Evolutionary conservation across 2,329 filamentous ascomycete genomes (phyloP).

Genomic region (Didymellaceae sp.): DNA sequence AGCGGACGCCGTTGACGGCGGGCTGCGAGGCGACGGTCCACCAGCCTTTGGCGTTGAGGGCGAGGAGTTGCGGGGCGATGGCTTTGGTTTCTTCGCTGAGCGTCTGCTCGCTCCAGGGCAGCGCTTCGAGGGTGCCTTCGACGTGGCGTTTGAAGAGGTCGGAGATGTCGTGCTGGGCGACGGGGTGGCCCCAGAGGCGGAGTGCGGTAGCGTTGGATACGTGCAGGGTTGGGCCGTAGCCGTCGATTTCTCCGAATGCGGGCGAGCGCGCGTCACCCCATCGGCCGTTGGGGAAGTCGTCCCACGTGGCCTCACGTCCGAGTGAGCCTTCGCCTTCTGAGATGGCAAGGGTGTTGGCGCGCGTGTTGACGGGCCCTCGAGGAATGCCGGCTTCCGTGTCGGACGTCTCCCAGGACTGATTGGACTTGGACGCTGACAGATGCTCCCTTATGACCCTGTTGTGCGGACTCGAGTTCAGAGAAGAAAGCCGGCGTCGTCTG

Average conservation of each 20-base stretch:
- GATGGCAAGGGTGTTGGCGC: slow-evolving; percentile 87
- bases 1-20: slow-evolving; percentile 84
- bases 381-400: slow-evolving; percentile 81
- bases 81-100: slow-evolving; percentile 81
- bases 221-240: slow-evolving; percentile 96
- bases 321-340: slow-evolving; percentile 90
- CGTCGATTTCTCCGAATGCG: slow-evolving; percentile 95
- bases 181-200: slow-evolving; percentile 83
- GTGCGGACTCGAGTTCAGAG: slow-evolving; percentile 81
- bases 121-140: slow-evolving; percentile 76
- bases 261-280: slow-evolving; percentile 88
- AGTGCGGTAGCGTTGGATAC: slow-evolving; percentile 85
- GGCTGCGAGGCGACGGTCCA: slow-evolving; percentile 97
- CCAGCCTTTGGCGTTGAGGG: slow-evolving; percentile 83
- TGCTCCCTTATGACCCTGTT: slow-evolving; percentile 85
- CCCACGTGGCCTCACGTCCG: slow-evolving; percentile 95
- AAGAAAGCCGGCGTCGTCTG: slow-evolving; percentile 69
- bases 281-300: slow-evolving; percentile 95
- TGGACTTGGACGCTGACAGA: slow-evolving; percentile 61
- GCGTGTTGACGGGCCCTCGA: slow-evolving; percentile 72
- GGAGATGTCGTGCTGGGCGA: slow-evolving; percentile 73
- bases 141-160: slow-evolving; percentile 82
- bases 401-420: slow-evolving; percentile 66
- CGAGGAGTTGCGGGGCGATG: slow-evolving; percentile 77
- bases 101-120: slow-evolving; percentile 94